These are phyloP conservation scores for Udeniomyces megalosporus DNA, from an alignment of 768 basidiomycete species.

Conservation along the genomic window DNA sequence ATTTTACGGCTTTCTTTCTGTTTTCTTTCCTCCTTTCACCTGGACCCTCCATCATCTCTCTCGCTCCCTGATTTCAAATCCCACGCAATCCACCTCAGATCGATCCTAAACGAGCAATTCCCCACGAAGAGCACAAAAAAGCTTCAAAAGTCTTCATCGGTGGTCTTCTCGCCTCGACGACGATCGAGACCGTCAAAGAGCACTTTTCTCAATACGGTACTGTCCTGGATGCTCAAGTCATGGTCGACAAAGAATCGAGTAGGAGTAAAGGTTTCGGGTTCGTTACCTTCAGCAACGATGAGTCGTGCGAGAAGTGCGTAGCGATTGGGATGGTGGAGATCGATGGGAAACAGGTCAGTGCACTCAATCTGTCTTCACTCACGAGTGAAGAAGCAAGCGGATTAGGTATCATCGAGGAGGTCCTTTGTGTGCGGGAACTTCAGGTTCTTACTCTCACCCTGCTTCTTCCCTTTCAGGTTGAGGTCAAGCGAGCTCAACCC, in stretches of 20 bases:
- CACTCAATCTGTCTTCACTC: not conserved
- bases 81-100: conserved; percentile 43
- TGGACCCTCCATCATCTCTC: not conserved
- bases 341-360: conserved; percentile 78
- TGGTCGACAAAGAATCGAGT: conserved; percentile 91
- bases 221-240: conserved; percentile 94
- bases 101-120: conserved; percentile 98
- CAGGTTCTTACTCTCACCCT: not conserved
- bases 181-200: conserved; percentile 78
- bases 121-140: conserved; percentile 82
- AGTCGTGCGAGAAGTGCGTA: conserved; percentile 60
- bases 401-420: too few relatives aligned
- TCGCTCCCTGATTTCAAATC: not conserved
- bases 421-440: not conserved
- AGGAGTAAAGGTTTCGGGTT: conserved; percentile 88
- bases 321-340: conserved; percentile 77
- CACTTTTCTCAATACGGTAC: conserved; percentile 90
- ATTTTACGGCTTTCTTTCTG: not conserved
- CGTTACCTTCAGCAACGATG: conserved; percentile 79
- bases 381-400: too few relatives aligned
- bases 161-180: conserved; percentile 77
- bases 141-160: conserved; percentile 78
- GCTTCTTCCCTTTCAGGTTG: conserved; percentile 46
- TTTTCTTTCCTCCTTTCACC: not conserved
- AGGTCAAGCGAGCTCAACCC: conserved; percentile 91